Evolutionary conservation across 352 stramenopile genomes (phyloP).

Genomic region (Globisporangium megalacanthum): DNA sequence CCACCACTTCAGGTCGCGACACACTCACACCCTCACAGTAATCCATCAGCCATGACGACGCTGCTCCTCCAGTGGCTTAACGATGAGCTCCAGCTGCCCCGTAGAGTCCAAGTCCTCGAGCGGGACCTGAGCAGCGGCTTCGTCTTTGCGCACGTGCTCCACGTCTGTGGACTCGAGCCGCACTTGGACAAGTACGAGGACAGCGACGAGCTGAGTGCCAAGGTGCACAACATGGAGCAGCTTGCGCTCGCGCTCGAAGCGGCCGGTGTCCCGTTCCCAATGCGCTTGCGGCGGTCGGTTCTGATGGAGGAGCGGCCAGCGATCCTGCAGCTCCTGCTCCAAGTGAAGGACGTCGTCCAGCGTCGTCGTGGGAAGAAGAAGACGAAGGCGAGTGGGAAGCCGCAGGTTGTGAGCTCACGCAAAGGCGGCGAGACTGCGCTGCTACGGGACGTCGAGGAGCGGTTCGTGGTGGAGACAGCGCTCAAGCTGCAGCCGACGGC

Average conservation of each 20-base stretch:
- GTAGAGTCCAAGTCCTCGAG: conserved; percentile 44
- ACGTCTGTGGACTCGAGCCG: conserved; percentile 39
- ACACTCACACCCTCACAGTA: neutral
- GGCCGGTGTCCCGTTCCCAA: conserved; percentile 32
- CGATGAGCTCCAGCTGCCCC: conserved; percentile 45
- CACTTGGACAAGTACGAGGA: conserved; percentile 46
- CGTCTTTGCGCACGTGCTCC: conserved; percentile 55
- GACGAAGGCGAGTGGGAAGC: neutral
- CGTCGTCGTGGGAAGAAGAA: conserved; percentile 15
- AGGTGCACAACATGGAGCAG: conserved; percentile 61
- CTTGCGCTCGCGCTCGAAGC: conserved; percentile 31
- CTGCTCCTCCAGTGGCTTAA: conserved; percentile 67
- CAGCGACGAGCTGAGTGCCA: conserved; percentile 20
- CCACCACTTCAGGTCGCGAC: too few relatives aligned
- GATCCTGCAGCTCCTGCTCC: conserved; percentile 51
- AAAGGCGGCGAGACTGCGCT: neutral
- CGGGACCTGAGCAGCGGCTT: conserved; percentile 66
- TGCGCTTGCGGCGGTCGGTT: conserved; percentile 39
- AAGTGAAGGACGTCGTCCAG: conserved; percentile 51
- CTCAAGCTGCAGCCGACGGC: conserved; percentile 40
- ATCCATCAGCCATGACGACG: conserved; percentile 32
- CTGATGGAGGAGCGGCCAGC: conserved; percentile 60
- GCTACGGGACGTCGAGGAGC: conserved; percentile 45
- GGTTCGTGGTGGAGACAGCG: conserved; percentile 38
- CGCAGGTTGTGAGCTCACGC: conserved; percentile 5